A percentile compares a stretch with the other conserved stretches of the same genome.
Conservation (phyloP, 371 early-diverging fungal genomes). For the Capillidium heterosporum region DNA sequence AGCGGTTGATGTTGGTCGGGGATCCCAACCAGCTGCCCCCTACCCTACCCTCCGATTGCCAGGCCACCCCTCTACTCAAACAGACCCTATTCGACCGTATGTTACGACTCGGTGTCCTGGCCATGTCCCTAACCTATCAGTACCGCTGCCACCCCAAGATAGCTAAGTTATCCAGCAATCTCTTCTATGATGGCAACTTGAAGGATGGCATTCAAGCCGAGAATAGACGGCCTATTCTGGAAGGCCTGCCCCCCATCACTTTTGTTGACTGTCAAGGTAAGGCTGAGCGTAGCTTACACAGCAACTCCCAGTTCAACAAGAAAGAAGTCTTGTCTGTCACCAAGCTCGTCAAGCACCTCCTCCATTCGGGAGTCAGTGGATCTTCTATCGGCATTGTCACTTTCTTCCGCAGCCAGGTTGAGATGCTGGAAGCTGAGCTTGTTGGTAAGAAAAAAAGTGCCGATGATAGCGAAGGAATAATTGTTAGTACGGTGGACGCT, state of each 20-base stretch:
- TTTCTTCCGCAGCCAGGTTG: constrained; percentile 26
- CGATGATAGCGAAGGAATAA: constrained; percentile 13
- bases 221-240: constrained; percentile 23
- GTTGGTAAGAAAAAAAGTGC: neutral
- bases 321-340: constrained; percentile 22
- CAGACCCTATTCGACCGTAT: constrained; percentile 53
- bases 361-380: constrained; percentile 13
- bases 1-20: constrained; percentile 60
- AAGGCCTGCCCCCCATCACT: constrained; percentile 30
- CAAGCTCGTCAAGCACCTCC: constrained; percentile 15
- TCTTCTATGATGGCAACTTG: constrained; percentile 22
- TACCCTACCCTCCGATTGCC: constrained; percentile 29
- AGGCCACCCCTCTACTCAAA: constrained; percentile 27
- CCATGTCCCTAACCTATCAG: constrained; percentile 53
- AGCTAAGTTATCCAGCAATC: neutral
- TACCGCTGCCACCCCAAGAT: constrained; percentile 44
- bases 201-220: constrained; percentile 25
- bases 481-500: constrained; percentile 52
- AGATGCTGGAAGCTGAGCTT: constrained; percentile 15
- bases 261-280: constrained; percentile 29
- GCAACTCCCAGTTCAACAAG: constrained; percentile 24
- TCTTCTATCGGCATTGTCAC: constrained; percentile 35
- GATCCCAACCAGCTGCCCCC: constrained; percentile 78
- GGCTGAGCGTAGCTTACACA: constrained; percentile 2
- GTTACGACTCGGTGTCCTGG: constrained; percentile 8